Evolutionary conservation across 2,329 filamentous ascomycete species (phyloP).

Genomic region (Cladosporium cucumerinum): DNA sequence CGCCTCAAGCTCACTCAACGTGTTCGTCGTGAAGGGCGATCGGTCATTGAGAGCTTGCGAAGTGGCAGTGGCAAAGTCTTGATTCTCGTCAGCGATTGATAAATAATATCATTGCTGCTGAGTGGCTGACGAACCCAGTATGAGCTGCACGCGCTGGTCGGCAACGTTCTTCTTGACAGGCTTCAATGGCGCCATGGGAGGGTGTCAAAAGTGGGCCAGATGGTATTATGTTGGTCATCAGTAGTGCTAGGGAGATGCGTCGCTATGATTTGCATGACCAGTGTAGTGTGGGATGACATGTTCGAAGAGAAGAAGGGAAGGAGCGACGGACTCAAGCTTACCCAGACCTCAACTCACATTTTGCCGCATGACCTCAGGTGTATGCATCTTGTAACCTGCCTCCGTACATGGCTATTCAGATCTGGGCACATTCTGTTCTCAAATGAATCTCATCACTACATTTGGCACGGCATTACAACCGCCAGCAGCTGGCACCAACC

Average conservation of each 20-base stretch:
- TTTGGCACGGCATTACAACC: not conserved
- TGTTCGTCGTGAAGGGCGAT: not conserved
- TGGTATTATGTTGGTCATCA: not conserved
- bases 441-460: not conserved
- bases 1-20: conserved; percentile 8
- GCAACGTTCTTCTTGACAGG: conserved; percentile 18
- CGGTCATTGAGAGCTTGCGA: conserved; percentile 1
- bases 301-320: not conserved
- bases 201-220: not conserved
- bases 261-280: not conserved
- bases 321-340: conserved; percentile 4
- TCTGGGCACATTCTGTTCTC: not conserved
- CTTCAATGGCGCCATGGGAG: conserved; percentile 23
- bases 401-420: not conserved
- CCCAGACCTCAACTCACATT: not conserved
- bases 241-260: not conserved
- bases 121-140: not conserved
- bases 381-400: not conserved
- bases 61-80: conserved; percentile 4
- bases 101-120: not conserved
- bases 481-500: not conserved
- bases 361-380: not conserved
- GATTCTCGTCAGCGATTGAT: not conserved
- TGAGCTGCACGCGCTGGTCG: conserved; percentile 23
- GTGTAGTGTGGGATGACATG: not conserved